phyloP scores from a whole-genome alignment of 2,329 filamentous ascomycete species.

The Plectosphaerella sp. region DNA sequence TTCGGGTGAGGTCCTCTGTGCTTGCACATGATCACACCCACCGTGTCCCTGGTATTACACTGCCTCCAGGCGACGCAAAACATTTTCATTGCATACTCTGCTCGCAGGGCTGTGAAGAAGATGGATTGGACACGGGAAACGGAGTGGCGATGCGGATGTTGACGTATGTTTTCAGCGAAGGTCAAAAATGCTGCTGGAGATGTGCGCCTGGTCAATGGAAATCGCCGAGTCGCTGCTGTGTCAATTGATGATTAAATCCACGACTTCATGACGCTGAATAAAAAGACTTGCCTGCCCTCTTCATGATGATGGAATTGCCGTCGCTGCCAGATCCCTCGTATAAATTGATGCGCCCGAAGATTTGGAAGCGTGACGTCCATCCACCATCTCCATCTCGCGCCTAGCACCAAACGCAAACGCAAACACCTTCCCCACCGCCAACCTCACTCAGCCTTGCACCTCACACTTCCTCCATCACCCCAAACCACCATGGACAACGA shows the following conservation, averaged over 20 bases:
- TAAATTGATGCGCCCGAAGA: too few species aligned
- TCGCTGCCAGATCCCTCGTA: too few species aligned
- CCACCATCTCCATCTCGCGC: not conserved
- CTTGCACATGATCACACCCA: slow-evolving; percentile 61
- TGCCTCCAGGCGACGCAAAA: slow-evolving; percentile 64
- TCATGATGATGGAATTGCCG: too few species aligned
- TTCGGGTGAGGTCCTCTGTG: slow-evolving; percentile 48
- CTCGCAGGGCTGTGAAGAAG: slow-evolving; percentile 54
- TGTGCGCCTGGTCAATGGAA: too few species aligned
- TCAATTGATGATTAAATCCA: not conserved
- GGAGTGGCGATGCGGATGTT: not conserved
- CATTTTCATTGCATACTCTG: slow-evolving; percentile 51
- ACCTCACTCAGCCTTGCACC: not conserved
- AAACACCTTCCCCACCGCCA: not conserved
- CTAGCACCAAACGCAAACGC: not conserved
- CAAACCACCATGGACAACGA: slow-evolving; percentile 11
- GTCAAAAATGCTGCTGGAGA: not conserved
- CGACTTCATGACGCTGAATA: not conserved
- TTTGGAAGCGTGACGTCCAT: not conserved
- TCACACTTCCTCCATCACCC: not conserved
- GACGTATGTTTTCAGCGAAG: not conserved
- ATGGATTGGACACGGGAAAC: slow-evolving; percentile 5
- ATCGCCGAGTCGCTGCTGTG: not conserved
- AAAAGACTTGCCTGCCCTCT: too few species aligned
- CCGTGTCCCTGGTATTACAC: slow-evolving; percentile 71